Conservation (phyloP, 345 rosid species). For the Trapa bicornis region DNA sequence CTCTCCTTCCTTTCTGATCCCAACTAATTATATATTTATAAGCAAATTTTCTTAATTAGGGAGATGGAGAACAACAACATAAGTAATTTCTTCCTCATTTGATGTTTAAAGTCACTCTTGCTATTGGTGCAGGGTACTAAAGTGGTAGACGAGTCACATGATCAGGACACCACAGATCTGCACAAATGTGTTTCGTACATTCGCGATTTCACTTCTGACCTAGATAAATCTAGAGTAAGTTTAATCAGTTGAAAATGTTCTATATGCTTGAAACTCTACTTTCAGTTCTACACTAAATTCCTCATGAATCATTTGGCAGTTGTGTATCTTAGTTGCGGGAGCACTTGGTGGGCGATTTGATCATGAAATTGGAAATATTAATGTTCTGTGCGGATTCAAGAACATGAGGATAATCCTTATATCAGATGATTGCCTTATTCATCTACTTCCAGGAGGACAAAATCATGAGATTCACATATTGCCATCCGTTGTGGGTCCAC, state of each 20-base stretch:
- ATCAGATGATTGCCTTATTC: constrained; percentile 68
- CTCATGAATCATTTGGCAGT: constrained; percentile 20
- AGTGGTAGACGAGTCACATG: constrained; percentile 63
- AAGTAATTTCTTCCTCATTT: neutral
- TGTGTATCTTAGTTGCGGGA: constrained; percentile 79
- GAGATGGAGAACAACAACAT: neutral
- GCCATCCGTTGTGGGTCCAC: constrained; percentile 61
- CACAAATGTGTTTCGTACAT: constrained; percentile 66
- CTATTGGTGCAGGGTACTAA: constrained; percentile 53
- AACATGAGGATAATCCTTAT: constrained; percentile 44
- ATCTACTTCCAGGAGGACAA: constrained; percentile 62
- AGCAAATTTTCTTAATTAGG: neutral
- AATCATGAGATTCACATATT: constrained; percentile 50
- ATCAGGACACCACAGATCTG: constrained; percentile 95
- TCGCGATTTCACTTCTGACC: constrained; percentile 27
- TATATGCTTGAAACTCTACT: neutral
- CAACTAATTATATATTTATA: neutral
- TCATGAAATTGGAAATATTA: constrained; percentile 86
- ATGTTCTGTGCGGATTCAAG: constrained; percentile 54
- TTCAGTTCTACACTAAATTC: neutral
- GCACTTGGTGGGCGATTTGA: constrained; percentile 98
- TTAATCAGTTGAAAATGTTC: neutral
- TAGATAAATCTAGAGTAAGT: constrained; percentile 44
- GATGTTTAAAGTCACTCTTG: neutral
- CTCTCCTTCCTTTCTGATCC: constrained; percentile 1